Conservation (phyloP, 2,329 filamentous ascomycete genomes). For the Emmonsia crescens region DNA sequence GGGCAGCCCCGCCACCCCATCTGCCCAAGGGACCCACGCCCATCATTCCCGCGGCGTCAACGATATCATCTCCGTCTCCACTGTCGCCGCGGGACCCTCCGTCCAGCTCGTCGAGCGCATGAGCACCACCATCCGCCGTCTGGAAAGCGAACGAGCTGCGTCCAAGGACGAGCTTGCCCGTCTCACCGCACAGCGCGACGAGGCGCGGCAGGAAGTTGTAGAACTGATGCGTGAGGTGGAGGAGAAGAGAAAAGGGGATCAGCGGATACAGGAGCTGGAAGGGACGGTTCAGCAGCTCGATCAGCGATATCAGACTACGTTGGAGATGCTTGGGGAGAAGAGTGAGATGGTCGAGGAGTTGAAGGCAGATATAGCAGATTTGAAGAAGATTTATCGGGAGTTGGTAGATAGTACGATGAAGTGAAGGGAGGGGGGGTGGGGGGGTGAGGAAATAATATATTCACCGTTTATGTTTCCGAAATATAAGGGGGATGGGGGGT, state of each 20-base stretch:
- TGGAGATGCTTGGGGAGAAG: constrained; percentile 95
- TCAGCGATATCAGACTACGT: constrained; percentile 72
- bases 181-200: constrained; percentile 76
- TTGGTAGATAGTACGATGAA: constrained; percentile 75
- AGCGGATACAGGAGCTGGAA: constrained; percentile 55
- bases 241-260: constrained; percentile 49
- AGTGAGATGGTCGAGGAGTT: constrained; percentile 91
- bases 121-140: constrained; percentile 79
- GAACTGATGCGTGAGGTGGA: constrained; percentile 79
- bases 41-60: constrained; percentile 51
- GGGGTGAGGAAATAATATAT: not conserved
- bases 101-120: constrained; percentile 94
- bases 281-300: constrained; percentile 57
- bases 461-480: not conserved
- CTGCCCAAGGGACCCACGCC: constrained; percentile 28
- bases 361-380: constrained; percentile 73
- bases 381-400: constrained; percentile 94
- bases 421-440: constrained; percentile 27
- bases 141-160: constrained; percentile 85
- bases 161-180: constrained; percentile 76
- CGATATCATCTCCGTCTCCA: constrained; percentile 81
- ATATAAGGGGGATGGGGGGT: not conserved
- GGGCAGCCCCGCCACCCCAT: constrained; percentile 26
- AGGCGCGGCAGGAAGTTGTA: constrained; percentile 86
- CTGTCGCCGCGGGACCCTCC: constrained; percentile 77